A percentile compares a stretch with the other conserved stretches of the same genome.
phyloP scores from a whole-genome alignment of 2,329 filamentous ascomycete genomes.

The Scytalidium sp. region DNA sequence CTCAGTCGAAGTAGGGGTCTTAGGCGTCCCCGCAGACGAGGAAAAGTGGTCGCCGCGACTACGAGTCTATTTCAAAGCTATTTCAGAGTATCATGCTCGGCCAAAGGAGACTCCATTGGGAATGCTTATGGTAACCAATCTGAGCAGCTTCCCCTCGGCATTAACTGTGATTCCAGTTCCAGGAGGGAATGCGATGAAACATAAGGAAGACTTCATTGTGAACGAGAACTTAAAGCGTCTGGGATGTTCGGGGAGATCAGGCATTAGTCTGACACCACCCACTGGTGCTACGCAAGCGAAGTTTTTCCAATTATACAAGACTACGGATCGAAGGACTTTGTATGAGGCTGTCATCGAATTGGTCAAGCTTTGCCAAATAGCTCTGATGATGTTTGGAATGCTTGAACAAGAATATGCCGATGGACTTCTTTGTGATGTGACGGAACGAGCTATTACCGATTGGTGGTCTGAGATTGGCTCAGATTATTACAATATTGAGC shows the following conservation, averaged over 20 bases:
- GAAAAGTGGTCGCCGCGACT: slow-evolving; percentile 75
- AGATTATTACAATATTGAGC: slow-evolving; percentile 90
- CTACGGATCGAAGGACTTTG: slow-evolving; percentile 77
- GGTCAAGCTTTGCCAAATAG: slow-evolving; percentile 87
- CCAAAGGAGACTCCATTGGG: slow-evolving; percentile 80
- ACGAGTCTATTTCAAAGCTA: slow-evolving; percentile 79
- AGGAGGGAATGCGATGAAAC: slow-evolving; percentile 76
- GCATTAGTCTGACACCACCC: slow-evolving; percentile 75
- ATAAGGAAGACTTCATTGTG: slow-evolving; percentile 83
- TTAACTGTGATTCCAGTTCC: slow-evolving; percentile 90
- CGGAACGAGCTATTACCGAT: slow-evolving; percentile 83
- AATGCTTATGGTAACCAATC: slow-evolving; percentile 88
- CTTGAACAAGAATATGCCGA: slow-evolving; percentile 87
- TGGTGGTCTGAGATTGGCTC: slow-evolving; percentile 96
- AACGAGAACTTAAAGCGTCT: slow-evolving; percentile 92
- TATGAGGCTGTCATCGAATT: slow-evolving; percentile 80
- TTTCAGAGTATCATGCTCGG: slow-evolving; percentile 81
- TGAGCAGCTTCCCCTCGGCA: slow-evolving; percentile 87
- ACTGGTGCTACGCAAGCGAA: slow-evolving; percentile 82
- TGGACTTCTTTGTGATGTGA: slow-evolving; percentile 88
- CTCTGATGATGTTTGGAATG: slow-evolving; percentile 83
- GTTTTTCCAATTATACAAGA: slow-evolving; percentile 87
- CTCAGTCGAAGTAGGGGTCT: slow-evolving; percentile 72
- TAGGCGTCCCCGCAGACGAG: slow-evolving; percentile 80
- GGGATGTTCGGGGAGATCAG: slow-evolving; percentile 86